Conservation (phyloP, 2,329 filamentous ascomycete species). For the Pestalotiopsis sp. region DNA sequence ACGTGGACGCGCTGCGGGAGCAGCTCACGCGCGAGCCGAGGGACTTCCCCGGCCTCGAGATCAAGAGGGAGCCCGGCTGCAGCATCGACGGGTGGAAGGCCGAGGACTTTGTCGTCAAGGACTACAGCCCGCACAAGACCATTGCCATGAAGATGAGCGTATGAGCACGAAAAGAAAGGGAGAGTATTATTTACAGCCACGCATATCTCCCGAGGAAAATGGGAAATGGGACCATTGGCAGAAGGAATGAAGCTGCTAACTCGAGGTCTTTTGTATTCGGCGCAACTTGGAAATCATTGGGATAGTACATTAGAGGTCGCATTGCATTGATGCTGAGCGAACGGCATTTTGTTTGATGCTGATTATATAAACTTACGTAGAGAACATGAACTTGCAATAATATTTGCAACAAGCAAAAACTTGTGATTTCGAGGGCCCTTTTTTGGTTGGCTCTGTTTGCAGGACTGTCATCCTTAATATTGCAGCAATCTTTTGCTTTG, state of each 20-base stretch:
- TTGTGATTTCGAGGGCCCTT: too few relatives aligned
- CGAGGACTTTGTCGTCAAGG: slow-evolving; percentile 85
- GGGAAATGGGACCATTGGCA: not conserved
- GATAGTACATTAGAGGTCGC: not conserved
- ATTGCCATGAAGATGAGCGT: slow-evolving; percentile 99
- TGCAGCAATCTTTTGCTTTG: too few relatives aligned
- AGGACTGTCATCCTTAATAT: too few relatives aligned
- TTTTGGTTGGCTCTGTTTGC: too few relatives aligned
- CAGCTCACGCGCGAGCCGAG: slow-evolving; percentile 82
- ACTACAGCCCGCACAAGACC: slow-evolving; percentile 86
- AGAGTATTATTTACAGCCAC: not conserved
- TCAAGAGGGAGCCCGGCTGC: slow-evolving; percentile 67
- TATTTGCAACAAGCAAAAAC: not conserved
- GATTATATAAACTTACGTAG: not conserved
- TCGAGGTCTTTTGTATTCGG: not conserved
- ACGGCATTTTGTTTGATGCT: not conserved
- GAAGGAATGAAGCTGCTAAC: not conserved
- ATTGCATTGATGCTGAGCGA: not conserved
- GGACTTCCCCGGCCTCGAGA: slow-evolving; percentile 78
- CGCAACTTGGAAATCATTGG: not conserved
- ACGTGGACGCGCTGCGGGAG: slow-evolving; percentile 81
- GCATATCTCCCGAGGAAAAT: not conserved
- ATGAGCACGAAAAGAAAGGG: slow-evolving; percentile 34
- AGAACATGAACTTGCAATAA: not conserved
- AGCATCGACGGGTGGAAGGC: slow-evolving; percentile 88